Evolutionary conservation across 768 basidiomycete species (phyloP), one percentile per base, ranked within the genome.

Genomic region (Cytidiella melzeri): DNA sequence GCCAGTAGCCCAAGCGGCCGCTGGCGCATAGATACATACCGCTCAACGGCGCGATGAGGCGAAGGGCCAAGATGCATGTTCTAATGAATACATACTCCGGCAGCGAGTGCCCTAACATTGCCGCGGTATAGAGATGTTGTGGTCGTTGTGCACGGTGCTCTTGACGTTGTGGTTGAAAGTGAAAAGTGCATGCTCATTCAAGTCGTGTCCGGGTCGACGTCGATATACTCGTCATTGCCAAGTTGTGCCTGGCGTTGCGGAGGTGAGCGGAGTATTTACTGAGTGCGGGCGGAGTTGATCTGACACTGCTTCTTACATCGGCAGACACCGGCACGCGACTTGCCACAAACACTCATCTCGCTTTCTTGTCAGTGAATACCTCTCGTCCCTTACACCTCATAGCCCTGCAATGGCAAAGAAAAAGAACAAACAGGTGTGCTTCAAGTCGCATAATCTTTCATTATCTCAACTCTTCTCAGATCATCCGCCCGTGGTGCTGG

Each of bases 401-500:
- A n/a, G n/a, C n/a, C n/a, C n/a, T n/a, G 48, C 20, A 34, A 77
- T 77, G 77, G 72, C 71, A 40, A 78, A 77, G 64, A 77, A 78
- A 65, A 78, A 78, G 71, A 76, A 64, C 47, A 78, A 76, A 60
- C 72, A 73, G 69, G 74, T 68, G 26, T 24, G 68, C 43, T 9
- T 21, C 20, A 12, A 7, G 12, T 42, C 39, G 3, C 28, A 9
- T 13, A 19, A 7, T 41, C 9, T 15, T 12, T 34, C 53, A 3
- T 26, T 4, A 37, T 54, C 44, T 56, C 42, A 61, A 48, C 40
- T 28, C 37, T 27, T 18, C 26, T 7, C 52, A 92, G 90, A 68
- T 91, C 55, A 79, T 92, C 55, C 83, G 87, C 4, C 90, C 91
- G 13, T 96, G 94, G 92, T 97, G 94, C 72, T 97, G 94, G 94